Evolutionary conservation across 176 grass and related monocot genomes (phyloP), one percentile per base, ranked within the genome.

Genomic region (Calamus simplicifolius): DNA sequence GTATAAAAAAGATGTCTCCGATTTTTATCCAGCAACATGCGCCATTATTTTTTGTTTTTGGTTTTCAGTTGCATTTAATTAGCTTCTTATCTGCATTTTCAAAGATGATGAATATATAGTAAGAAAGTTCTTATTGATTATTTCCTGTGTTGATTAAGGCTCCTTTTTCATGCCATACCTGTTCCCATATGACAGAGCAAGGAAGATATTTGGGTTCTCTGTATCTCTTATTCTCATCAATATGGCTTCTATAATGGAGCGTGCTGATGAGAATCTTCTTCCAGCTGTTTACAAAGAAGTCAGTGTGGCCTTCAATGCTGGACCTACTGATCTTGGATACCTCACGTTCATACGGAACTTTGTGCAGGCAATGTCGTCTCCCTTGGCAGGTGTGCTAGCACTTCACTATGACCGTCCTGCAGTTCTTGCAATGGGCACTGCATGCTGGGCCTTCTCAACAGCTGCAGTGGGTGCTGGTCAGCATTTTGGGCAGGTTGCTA

Each of bases 251-350:
- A 84, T 95, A 18, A 79, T 95, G 76, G 85, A 95, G 76, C 90
- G 85, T 60, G 90, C 90, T 7, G 90, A 95, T 67, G 90, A 95
- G 85, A 86, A 77, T 78, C 85, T 95, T 51, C 77, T 95, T 62
- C 90, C 90, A 51, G 76, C 90, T 48, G 90, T 95, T 79, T 95
- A 95, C 73, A 95, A 89, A 70, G 90, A 89, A 89, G 85, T 95
- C 70, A 95, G 86, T 73, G 80, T 74, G 71, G 74, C 86, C 50
- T 95, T 95, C 73, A 80, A 89, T 67, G 90, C 69, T 56, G 90
- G 86, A 54, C 90, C 90, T 62, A 71, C 83, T 43, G 90, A 95
- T 62, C 86, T 95, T 48, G 90, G 90, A 66, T 95, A 89, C 70
- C 85, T 95, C 54, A 89, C 86, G 25, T 95, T 95, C 50, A 54